Conservation (phyloP, 2,329 filamentous ascomycete genomes). For the Pseudogymnoascus sp. region DNA sequence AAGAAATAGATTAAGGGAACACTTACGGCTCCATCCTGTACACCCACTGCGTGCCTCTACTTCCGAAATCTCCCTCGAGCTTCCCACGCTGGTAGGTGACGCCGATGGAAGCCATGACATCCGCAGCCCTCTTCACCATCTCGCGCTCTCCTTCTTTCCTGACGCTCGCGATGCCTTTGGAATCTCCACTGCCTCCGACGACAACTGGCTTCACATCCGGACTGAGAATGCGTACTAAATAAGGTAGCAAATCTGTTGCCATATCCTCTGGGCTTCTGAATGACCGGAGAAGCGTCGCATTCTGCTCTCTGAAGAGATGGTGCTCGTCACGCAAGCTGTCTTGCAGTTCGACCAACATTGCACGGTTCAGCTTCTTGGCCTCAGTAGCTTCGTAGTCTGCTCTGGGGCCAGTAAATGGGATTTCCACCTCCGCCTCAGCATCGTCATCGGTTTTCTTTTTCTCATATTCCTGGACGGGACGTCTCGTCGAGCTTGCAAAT, state of each 20-base stretch:
- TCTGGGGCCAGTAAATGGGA: slow-evolving; percentile 73
- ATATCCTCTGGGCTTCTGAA: slow-evolving; percentile 75
- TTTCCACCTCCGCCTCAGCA: slow-evolving; percentile 40
- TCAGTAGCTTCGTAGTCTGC: slow-evolving; percentile 79
- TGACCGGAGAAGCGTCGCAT: slow-evolving; percentile 61
- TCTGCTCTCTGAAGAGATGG: slow-evolving; percentile 22
- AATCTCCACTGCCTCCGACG: slow-evolving; percentile 59
- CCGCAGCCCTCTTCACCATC: slow-evolving; percentile 72
- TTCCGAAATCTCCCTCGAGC: slow-evolving; percentile 60
- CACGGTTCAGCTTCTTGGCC: slow-evolving; percentile 67
- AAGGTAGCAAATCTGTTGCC: slow-evolving; percentile 75
- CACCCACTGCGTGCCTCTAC: slow-evolving; percentile 59
- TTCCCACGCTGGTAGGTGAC: slow-evolving; percentile 73
- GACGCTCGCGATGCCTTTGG: slow-evolving; percentile 68
- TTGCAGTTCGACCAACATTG: slow-evolving; percentile 66
- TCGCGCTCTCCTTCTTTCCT: slow-evolving; percentile 75
- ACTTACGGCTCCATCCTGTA: slow-evolving; percentile 93
- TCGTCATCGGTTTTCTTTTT: slow-evolving; percentile 38
- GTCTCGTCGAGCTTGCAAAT: slow-evolving; percentile 62
- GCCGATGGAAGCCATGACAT: slow-evolving; percentile 74
- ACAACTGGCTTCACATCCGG: slow-evolving; percentile 89
- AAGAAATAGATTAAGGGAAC: not conserved
- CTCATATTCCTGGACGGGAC: slow-evolving; percentile 36
- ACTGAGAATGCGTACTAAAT: slow-evolving; percentile 72
- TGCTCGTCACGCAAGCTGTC: slow-evolving; percentile 52